Evolutionary conservation across 2,329 filamentous ascomycete genomes (phyloP).

Genomic region (Botrytis paeoniae): DNA sequence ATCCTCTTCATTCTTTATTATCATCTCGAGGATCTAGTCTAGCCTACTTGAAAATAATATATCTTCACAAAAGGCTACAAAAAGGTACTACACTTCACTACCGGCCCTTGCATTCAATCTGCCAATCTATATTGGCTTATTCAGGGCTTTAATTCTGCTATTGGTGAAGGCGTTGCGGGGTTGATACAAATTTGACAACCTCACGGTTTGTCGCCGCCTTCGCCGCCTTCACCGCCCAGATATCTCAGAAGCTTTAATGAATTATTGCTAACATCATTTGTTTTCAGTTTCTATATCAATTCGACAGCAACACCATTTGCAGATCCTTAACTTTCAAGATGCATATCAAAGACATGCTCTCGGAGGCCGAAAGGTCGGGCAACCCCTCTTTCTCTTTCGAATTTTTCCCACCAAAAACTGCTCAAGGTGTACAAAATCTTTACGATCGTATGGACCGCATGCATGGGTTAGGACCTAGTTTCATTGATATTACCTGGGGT

Average conservation of each 20-base stretch:
- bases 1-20: slow-evolving; percentile 17
- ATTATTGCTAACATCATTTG: slow-evolving; percentile 16
- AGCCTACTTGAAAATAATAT: slow-evolving; percentile 6
- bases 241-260: neutral
- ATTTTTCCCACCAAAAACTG: slow-evolving; percentile 98
- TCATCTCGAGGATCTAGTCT: slow-evolving; percentile 2
- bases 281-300: slow-evolving; percentile 16
- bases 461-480: slow-evolving; percentile 89
- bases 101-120: neutral
- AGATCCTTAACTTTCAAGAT: slow-evolving; percentile 53
- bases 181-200: slow-evolving; percentile 4
- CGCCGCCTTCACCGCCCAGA: neutral
- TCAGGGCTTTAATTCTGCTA: neutral
- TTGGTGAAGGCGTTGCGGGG: slow-evolving; percentile 3
- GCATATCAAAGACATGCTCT: slow-evolving; percentile 93
- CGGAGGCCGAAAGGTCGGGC: slow-evolving; percentile 73
- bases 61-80: slow-evolving; percentile 13
- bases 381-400: slow-evolving; percentile 96
- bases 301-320: neutral
- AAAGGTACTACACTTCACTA: slow-evolving; percentile 9
- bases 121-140: neutral
- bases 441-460: slow-evolving; percentile 99
- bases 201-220: neutral
- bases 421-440: slow-evolving; percentile 95
- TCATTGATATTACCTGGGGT: slow-evolving; percentile 98